phyloP scores from a whole-genome alignment of 1,284 basidiomycete genomes.

The Tremellales sp. region DNA sequence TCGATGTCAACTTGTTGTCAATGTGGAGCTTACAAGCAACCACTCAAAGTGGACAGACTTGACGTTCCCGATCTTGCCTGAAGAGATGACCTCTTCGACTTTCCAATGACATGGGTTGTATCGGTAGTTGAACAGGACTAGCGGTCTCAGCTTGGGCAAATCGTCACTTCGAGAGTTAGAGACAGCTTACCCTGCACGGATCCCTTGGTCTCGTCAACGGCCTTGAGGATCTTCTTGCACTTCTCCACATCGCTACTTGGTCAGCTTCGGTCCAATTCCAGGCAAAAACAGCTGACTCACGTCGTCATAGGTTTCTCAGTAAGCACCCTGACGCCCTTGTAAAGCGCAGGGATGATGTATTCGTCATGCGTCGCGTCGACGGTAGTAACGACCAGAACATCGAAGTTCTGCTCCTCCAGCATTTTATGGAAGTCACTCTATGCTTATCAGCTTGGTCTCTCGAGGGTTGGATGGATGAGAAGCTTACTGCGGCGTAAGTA shows the following conservation, averaged over 20 bases:
- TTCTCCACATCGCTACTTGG: slow-evolving; percentile 50
- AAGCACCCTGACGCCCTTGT: slow-evolving; percentile 48
- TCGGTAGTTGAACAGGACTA: slow-evolving; percentile 48
- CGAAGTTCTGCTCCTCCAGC: slow-evolving; percentile 53
- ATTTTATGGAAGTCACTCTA: slow-evolving; percentile 53
- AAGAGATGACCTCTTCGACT: slow-evolving; percentile 54
- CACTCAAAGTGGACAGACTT: slow-evolving; percentile 59
- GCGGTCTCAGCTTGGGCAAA: slow-evolving; percentile 5
- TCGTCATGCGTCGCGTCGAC: slow-evolving; percentile 55
- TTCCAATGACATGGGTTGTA: slow-evolving; percentile 59
- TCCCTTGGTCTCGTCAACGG: slow-evolving; percentile 48
- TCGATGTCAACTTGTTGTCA: not conserved
- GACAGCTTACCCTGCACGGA: slow-evolving; percentile 43
- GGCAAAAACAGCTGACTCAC: slow-evolving; percentile 17
- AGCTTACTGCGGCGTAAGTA: slow-evolving; percentile 27
- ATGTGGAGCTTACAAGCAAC: slow-evolving; percentile 45
- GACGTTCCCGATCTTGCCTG: slow-evolving; percentile 56
- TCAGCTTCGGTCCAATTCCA: not conserved
- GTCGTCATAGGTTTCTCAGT: slow-evolving; percentile 60
- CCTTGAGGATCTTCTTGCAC: slow-evolving; percentile 52
- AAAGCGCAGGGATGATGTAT: slow-evolving; percentile 50
- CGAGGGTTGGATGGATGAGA: not conserved
- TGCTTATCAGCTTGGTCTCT: not conserved
- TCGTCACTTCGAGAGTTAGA: not conserved
- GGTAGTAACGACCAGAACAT: slow-evolving; percentile 56